Evolutionary conservation across 1,139 yeast species (phyloP), one percentile per base, ranked within the genome.

Genomic region (Saccharomyces uvarum): DNA sequence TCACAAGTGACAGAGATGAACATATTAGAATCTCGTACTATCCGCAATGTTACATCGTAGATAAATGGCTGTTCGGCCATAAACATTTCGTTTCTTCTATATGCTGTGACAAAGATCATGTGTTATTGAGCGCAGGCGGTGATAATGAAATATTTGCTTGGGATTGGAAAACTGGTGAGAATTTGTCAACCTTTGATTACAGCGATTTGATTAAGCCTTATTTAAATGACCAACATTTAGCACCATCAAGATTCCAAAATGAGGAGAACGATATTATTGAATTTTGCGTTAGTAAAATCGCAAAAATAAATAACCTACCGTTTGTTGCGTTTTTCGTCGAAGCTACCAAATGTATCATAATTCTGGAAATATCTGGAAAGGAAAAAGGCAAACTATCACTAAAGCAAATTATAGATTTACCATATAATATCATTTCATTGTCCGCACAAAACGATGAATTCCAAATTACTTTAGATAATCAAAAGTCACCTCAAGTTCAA

Each of bases 1-100:
- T 93, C 56, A 85, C 96, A 1, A 84, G 93, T 46, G 99, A 95
- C 70, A 80, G 99, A 72, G 99, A 95, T 70, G 99, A 95, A 70
- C 99, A 95, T 69, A 87, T 95, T 59, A 79, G 95, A 64, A 79
- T 95, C n/a, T 82, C 97, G 3, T 79, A 83, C 60, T 90, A 79
- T 63, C 98, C 98, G 1, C 78, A 86, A 59, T 76, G 93, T 3
- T 88, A 75, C 64, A 82, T 90, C 24, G 83, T 93, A 50, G 87
- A 88, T 60, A 80, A 83, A 62, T 90, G 89, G 83, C 75, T 91
- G 56, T 89, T 89, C 69, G 98, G 96, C 2, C 98, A 93, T 69
- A 76, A 76, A 49, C 88, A 90, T 69, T 95, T 88, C 65, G 84
- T 91, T 13, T 83, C 96, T 3, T 74, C 79, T 4, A 70, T 89